Evolutionary conservation across 345 rosid species (phyloP).

Genomic region (Populus pruinosa): DNA sequence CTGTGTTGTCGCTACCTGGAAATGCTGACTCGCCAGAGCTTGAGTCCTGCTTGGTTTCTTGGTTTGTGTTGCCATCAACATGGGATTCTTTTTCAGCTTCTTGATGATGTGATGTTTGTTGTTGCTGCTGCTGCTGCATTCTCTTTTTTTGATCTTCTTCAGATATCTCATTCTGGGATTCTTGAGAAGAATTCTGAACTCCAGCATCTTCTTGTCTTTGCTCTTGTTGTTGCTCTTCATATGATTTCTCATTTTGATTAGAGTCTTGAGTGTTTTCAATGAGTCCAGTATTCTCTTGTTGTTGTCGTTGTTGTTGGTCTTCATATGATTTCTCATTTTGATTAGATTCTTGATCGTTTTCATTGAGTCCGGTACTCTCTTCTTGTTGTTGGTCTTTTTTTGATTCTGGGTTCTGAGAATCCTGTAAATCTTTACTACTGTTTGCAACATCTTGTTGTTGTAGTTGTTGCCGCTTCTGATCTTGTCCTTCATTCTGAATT

Average conservation of each 20-base stretch:
- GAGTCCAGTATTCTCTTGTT: not conserved
- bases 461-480: not conserved
- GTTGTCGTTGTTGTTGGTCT: conserved; percentile 1
- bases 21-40: conserved; percentile 25
- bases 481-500: not conserved
- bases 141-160: conserved; percentile 27
- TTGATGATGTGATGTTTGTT: not conserved
- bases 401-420: not conserved
- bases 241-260: conserved; percentile 20
- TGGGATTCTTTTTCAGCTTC: not conserved
- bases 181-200: conserved; percentile 25
- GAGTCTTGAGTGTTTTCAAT: conserved; percentile 14
- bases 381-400: not conserved
- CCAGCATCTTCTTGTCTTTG: conserved; percentile 55
- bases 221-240: conserved; percentile 37
- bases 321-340: not conserved
- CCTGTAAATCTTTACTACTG: not conserved
- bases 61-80: conserved; percentile 9
- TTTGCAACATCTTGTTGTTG: not conserved
- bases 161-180: conserved; percentile 18
- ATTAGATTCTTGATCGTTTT: not conserved
- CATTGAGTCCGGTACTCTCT: not conserved
- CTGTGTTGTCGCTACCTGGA: conserved; percentile 31
- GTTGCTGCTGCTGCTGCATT: conserved; percentile 28
- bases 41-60: conserved; percentile 10